Conservation (phyloP, 345 rosid species). For the Salix udensis region DNA sequence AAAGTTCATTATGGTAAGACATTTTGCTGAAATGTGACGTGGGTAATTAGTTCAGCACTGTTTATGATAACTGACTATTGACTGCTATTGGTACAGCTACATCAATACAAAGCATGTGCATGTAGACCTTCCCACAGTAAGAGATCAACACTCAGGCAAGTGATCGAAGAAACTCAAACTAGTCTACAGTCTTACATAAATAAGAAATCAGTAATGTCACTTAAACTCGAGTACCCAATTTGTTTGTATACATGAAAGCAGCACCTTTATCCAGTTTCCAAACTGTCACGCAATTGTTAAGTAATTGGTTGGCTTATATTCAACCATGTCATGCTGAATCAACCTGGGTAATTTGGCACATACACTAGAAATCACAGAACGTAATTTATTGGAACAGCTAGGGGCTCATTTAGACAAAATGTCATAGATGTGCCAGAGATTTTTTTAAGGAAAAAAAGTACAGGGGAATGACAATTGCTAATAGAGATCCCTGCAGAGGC, state of each 20-base stretch:
- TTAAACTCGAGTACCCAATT: background rate
- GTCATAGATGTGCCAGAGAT: too few species aligned
- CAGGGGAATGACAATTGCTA: background rate
- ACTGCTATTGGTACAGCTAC: background rate
- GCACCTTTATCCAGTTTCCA: background rate
- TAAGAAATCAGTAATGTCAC: background rate
- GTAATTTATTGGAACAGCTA: background rate
- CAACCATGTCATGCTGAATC: background rate
- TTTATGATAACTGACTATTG: background rate
- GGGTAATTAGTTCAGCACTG: background rate
- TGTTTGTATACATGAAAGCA: background rate
- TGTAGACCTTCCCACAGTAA: background rate
- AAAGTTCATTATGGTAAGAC: constrained; percentile 18
- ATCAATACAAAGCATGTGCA: background rate
- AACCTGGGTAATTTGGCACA: background rate
- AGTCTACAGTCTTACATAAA: background rate
- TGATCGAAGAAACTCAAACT: background rate
- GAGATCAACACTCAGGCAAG: background rate
- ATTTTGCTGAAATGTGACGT: background rate
- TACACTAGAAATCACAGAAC: background rate
- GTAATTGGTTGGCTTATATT: background rate
- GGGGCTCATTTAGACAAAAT: too few species aligned
- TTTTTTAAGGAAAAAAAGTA: background rate
- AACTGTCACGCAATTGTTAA: background rate
- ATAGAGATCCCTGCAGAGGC: background rate